Conservation (phyloP, 805 yeast species). For the Cyberlindnera subsufficiens region DNA sequence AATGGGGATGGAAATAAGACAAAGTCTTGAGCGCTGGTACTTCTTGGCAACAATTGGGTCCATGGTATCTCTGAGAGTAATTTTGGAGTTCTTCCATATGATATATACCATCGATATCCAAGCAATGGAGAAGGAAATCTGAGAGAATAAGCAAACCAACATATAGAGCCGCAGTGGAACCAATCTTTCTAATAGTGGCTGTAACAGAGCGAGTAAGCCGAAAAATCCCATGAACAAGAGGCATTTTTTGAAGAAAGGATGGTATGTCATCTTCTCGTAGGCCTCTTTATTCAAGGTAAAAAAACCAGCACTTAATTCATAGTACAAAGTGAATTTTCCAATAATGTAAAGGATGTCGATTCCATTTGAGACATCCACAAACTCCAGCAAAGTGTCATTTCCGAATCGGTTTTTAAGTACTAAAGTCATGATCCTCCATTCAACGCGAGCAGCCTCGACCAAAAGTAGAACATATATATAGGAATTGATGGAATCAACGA, state of each 20-base stretch:
- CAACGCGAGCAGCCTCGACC: not conserved
- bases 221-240: not conserved
- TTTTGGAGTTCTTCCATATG: slow-evolving; percentile 13
- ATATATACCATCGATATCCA: slow-evolving; percentile 17
- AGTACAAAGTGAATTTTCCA: slow-evolving; percentile 1
- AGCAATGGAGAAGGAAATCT: slow-evolving; percentile 3
- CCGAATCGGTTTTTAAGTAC: not conserved
- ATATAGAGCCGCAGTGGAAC: slow-evolving; percentile 7
- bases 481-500: slow-evolving; percentile 9
- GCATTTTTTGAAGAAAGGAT: slow-evolving; percentile 1
- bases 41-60: slow-evolving; percentile 11
- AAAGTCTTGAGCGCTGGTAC: slow-evolving; percentile 4
- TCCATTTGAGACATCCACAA: not conserved
- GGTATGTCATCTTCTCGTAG: not conserved
- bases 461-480: slow-evolving; percentile 1
- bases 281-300: slow-evolving; percentile 8
- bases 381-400: not conserved
- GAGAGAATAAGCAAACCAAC: no score
- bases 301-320: slow-evolving; percentile 12
- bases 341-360: slow-evolving; percentile 1
- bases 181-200: slow-evolving; percentile 11
- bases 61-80: slow-evolving; percentile 8
- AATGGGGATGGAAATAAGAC: slow-evolving; percentile 7
- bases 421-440: not conserved
- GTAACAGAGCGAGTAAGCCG: not conserved